Evolutionary conservation across 169 alveolate species (phyloP).

Genomic region (Plasmodium chabaudi): DNA sequence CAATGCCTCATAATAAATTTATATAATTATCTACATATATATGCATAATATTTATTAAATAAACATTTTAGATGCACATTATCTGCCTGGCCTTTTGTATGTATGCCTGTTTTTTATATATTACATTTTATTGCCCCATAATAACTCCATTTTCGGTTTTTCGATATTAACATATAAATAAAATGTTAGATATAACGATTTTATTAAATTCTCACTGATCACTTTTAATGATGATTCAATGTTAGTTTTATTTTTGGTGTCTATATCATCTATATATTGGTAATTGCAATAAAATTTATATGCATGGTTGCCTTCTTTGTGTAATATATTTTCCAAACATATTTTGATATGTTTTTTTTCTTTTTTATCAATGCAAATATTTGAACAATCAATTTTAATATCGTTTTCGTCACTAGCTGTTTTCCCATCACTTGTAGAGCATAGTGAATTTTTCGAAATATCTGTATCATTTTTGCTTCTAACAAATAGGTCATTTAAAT

Average conservation of each 20-base stretch:
- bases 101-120: constrained; percentile 1
- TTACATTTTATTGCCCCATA: constrained; percentile 47
- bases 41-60: no score
- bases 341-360: constrained; percentile 41
- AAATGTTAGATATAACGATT: constrained; percentile 38
- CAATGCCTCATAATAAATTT: no score
- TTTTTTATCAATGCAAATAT: constrained; percentile 12
- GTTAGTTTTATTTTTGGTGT: background rate
- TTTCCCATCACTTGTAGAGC: background rate
- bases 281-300: constrained; percentile 43
- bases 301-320: constrained; percentile 48
- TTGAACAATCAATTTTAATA: constrained; percentile 18
- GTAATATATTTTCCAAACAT: constrained; percentile 40
- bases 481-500: background rate
- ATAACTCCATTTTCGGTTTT: constrained; percentile 33
- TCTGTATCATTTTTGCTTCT: background rate
- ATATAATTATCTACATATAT: no score
- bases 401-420: background rate
- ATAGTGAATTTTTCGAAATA: constrained; percentile 1
- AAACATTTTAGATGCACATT: no score
- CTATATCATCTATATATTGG: constrained; percentile 1
- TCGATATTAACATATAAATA: constrained; percentile 33
- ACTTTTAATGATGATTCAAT: background rate
- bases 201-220: constrained; percentile 26
- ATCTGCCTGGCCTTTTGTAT: no score